These are phyloP conservation scores for Agarophyton chilense DNA, from an alignment of 23 red algal genomes.

Conservation along the genomic window DNA sequence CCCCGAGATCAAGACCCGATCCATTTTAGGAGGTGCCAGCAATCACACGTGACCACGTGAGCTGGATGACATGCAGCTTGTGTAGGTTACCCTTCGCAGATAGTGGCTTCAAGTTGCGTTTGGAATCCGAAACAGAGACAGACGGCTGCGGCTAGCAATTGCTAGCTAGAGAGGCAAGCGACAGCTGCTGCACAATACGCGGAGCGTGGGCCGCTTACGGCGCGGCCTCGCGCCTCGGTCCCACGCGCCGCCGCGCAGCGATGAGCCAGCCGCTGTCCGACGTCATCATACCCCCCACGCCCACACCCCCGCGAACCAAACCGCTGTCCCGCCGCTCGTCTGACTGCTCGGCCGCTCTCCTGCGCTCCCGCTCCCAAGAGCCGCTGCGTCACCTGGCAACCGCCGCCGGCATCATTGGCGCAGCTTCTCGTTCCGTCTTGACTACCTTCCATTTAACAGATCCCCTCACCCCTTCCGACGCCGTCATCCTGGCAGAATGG, in stretches of 20 bases:
- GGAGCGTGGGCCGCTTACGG: too few species aligned
- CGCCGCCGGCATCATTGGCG: not conserved
- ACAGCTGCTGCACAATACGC: too few species aligned
- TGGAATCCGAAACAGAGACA: too few species aligned
- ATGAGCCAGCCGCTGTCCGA: constrained; percentile 4
- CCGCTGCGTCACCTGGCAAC: not conserved
- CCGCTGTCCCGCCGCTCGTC: not conserved
- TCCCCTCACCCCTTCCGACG: not conserved
- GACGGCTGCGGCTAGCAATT: too few species aligned
- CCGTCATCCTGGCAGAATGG: constrained; percentile 19
- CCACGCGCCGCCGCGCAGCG: not conserved
- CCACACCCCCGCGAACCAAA: constrained; percentile 2
- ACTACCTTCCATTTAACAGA: not conserved
- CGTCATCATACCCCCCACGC: constrained; percentile 16
- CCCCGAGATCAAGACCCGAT: not conserved
- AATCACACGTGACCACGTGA: not conserved
- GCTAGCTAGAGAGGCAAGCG: too few species aligned
- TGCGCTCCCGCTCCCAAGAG: not conserved
- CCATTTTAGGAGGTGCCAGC: not conserved
- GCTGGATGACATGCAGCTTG: not conserved
- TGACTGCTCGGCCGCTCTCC: not conserved
- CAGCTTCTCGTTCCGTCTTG: not conserved
- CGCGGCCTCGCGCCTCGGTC: not conserved
- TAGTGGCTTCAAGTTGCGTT: too few species aligned
- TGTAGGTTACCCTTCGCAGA: not conserved